Evolutionary conservation across 2,329 filamentous ascomycete genomes (phyloP).

Genomic region (Didymella arachidicola): DNA sequence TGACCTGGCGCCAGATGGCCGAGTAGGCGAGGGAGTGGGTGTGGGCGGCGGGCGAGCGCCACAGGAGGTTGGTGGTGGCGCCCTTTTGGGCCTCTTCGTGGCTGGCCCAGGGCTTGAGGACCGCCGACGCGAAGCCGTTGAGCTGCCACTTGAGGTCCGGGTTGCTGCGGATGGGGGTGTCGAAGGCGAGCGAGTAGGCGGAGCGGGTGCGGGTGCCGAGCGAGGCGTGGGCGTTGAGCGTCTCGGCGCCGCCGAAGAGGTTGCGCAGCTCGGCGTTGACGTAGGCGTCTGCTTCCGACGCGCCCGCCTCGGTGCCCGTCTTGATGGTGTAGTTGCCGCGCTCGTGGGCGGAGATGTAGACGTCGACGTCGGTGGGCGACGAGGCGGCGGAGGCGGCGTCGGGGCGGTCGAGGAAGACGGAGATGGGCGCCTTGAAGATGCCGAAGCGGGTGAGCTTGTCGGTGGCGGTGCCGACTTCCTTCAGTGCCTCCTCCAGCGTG

Average conservation of each 20-base stretch:
- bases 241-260: conserved; percentile 92
- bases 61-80: conserved; percentile 77
- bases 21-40: conserved; percentile 82
- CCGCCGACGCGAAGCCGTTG: conserved; percentile 82
- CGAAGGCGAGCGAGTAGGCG: conserved; percentile 86
- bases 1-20: conserved; percentile 87
- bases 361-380: conserved; percentile 78
- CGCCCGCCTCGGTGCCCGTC: conserved; percentile 93
- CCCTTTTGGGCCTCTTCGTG: conserved; percentile 90
- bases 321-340: conserved; percentile 85
- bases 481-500: conserved; percentile 78
- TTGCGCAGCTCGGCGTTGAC: conserved; percentile 88
- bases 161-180: conserved; percentile 82
- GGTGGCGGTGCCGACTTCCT: conserved; percentile 73
- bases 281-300: conserved; percentile 92
- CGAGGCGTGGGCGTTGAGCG: conserved; percentile 84
- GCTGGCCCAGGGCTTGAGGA: conserved; percentile 89
- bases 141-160: conserved; percentile 81
- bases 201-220: conserved; percentile 89
- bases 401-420: conserved; percentile 81
- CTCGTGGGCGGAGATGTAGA: conserved; percentile 80
- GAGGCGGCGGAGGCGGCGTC: conserved; percentile 72
- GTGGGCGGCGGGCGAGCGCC: conserved; percentile 70
- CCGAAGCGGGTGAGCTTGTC: conserved; percentile 82
- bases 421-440: conserved; percentile 85